Evolutionary conservation across 495 filamentous ascomycete species (phyloP).

Genomic region (Emericellopsis terricola): DNA sequence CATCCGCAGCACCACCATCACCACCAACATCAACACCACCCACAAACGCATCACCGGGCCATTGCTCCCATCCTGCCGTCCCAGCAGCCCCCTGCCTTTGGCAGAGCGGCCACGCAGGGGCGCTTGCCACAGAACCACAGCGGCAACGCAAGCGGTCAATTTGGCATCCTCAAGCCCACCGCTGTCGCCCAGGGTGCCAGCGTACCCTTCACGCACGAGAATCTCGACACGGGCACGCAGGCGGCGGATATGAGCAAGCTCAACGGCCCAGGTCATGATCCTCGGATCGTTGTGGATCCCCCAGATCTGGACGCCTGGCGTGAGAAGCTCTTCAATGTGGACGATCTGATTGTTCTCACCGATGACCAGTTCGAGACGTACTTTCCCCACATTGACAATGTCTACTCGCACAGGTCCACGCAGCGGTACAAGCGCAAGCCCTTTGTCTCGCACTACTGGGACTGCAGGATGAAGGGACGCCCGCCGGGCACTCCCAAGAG

Average conservation of each 20-base stretch:
- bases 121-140: no score
- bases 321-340: slow-evolving; percentile 56
- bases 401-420: slow-evolving; percentile 81
- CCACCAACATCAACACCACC: slow-evolving; percentile 5
- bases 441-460: slow-evolving; percentile 77
- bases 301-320: slow-evolving; percentile 59
- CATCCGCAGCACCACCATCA: slow-evolving; percentile 7
- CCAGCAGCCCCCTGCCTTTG: slow-evolving; percentile 7
- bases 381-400: slow-evolving; percentile 81
- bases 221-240: not conserved
- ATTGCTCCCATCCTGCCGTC: slow-evolving; percentile 12
- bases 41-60: slow-evolving; percentile 13
- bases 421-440: slow-evolving; percentile 73
- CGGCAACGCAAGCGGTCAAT: slow-evolving; percentile 17
- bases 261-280: slow-evolving; percentile 21
- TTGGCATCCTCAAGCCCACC: slow-evolving; percentile 25
- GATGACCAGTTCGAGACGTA: slow-evolving; percentile 81
- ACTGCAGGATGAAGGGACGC: slow-evolving; percentile 74
- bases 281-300: slow-evolving; percentile 44
- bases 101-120: slow-evolving; percentile 11
- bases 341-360: slow-evolving; percentile 53
- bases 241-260: slow-evolving; percentile 15
- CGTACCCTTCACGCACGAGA: slow-evolving; percentile 18
- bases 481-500: slow-evolving; percentile 74
- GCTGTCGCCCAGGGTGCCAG: slow-evolving; percentile 16